Percentiles rank a stretch among this genome's conserved stretches.
phyloP scores from a whole-genome alignment of 2,329 filamentous ascomycete species.

The Aspergillus carbonarius region DNA sequence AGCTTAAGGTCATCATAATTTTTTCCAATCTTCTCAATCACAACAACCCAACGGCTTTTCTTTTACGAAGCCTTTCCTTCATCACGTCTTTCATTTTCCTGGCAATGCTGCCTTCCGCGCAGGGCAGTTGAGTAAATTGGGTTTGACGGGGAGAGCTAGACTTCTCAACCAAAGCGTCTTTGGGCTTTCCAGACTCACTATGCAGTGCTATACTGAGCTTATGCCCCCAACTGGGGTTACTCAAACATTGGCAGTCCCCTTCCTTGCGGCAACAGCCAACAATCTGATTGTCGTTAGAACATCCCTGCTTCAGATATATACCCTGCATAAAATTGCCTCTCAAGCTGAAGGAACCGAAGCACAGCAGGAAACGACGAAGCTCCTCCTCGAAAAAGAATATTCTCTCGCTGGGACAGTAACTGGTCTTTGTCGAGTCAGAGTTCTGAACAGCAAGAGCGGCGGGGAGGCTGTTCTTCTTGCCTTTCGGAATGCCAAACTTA shows the following conservation, averaged over 20 bases:
- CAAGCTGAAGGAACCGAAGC: conserved; percentile 48
- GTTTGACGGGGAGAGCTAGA: not conserved
- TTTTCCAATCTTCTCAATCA: not conserved
- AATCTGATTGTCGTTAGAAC: conserved; percentile 92
- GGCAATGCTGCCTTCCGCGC: conserved; percentile 11
- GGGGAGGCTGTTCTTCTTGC: conserved; percentile 82
- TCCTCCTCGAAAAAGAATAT: conserved; percentile 83
- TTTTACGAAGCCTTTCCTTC: not conserved
- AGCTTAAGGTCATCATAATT: not conserved
- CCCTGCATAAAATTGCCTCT: conserved; percentile 59
- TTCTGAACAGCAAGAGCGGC: conserved; percentile 69
- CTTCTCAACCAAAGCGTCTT: not conserved
- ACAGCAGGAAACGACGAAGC: conserved; percentile 68
- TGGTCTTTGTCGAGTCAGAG: conserved; percentile 75
- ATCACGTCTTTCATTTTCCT: not conserved
- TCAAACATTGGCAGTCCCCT: conserved; percentile 76
- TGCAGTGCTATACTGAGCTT: conserved; percentile 98
- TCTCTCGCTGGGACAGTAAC: conserved; percentile 79
- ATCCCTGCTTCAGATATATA: conserved; percentile 89
- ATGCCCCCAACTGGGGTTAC: conserved; percentile 92
- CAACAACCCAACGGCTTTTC: not conserved
- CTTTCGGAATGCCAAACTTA: conserved; percentile 88
- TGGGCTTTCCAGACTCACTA: conserved; percentile 38
- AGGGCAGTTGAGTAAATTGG: conserved; percentile 12
- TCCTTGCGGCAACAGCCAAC: conserved; percentile 70